Evolutionary conservation across 202 grass and related monocot genomes (phyloP), one percentile per base, ranked within the genome.

Genomic region (Zoysia matrella): DNA sequence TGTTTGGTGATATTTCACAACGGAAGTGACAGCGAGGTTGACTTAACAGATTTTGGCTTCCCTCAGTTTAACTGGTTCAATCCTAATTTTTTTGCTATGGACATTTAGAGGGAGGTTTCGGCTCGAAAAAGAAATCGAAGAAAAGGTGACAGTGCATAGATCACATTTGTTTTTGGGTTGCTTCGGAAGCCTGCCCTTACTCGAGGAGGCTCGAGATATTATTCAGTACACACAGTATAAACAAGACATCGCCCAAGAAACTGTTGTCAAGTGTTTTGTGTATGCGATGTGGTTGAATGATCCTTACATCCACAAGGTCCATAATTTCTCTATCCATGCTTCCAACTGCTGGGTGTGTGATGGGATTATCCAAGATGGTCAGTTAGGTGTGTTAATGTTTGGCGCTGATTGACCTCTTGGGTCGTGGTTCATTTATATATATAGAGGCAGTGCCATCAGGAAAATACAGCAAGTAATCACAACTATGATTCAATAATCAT

Each of bases 311-410:
- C 22, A 30, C 22, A 30, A 30, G 0, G 46, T 70, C 15, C 70
- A 63, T 4, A 15, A 63, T 1, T 71, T 36, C 65, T 15, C 1
- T 5, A 63, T 10, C 0, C 82, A 77, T 52, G 74, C 82, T 40
- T 66, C 8, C 4, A 72, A 3, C 42, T 85, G 65, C 15, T 85
- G 57, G 83, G 57, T 85, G 3, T 85, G 82, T 0, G 74, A 78
- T 30, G 71, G 83, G 42, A 78, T 85, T 5, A 63, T 73, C 47
- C n/a, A 47, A 2, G 48, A 9, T 55, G 16, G 1, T 1, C 62
- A 53, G 0, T 11, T 4, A 30, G 22, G 22, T 30, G 22, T 30
- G 22, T 30, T 30, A 30, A 30, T 30, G 22, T 30, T 30, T 30
- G 22, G 22, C 22, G 22, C 22, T 30, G 22, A 30, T 30, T 30